Evolutionary conservation across 2,329 filamentous ascomycete genomes (phyloP).

Genomic region (Chaetomiaceae sp.): DNA sequence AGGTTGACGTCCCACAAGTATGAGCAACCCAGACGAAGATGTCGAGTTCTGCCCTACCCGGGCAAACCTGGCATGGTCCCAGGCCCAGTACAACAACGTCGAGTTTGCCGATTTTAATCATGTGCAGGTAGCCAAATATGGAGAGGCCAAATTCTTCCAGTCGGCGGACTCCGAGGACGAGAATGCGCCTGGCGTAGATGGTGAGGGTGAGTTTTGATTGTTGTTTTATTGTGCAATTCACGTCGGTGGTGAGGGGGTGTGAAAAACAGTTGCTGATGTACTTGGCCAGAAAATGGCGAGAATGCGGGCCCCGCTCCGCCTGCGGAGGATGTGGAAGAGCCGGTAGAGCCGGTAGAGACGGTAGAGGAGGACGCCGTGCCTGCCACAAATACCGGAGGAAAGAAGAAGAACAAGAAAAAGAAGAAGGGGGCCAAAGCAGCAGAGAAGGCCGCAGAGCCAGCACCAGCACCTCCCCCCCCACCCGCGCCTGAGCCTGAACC

Average conservation of each 20-base stretch:
- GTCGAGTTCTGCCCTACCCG: constrained; percentile 39
- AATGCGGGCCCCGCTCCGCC: not conserved
- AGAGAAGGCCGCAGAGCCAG: constrained; percentile 12
- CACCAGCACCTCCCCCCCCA: constrained; percentile 6
- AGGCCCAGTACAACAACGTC: constrained; percentile 38
- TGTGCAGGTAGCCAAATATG: constrained; percentile 39
- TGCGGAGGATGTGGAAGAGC: constrained; percentile 18
- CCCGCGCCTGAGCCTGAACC: constrained; percentile 12
- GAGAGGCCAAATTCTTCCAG: constrained; percentile 40
- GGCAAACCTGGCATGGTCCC: constrained; percentile 36
- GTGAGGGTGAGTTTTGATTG: constrained; percentile 17
- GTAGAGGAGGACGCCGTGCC: constrained; percentile 10
- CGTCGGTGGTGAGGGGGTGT: not conserved
- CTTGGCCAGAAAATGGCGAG: not conserved
- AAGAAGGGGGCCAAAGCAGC: constrained; percentile 21
- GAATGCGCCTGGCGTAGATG: constrained; percentile 26
- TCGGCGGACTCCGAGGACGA: constrained; percentile 40
- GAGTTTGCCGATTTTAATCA: constrained; percentile 42
- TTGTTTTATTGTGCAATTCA: constrained; percentile 1
- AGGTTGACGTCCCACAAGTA: constrained; percentile 36
- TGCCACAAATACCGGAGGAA: constrained; percentile 9
- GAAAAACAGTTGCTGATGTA: not conserved
- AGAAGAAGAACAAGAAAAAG: constrained; percentile 25
- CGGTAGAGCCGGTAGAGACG: too few relatives aligned
- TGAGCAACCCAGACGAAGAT: constrained; percentile 34